Evolutionary conservation across 208 protist species (phyloP), one percentile per base, ranked within the genome.

Genomic region (Wallacemonas collosoma): DNA sequence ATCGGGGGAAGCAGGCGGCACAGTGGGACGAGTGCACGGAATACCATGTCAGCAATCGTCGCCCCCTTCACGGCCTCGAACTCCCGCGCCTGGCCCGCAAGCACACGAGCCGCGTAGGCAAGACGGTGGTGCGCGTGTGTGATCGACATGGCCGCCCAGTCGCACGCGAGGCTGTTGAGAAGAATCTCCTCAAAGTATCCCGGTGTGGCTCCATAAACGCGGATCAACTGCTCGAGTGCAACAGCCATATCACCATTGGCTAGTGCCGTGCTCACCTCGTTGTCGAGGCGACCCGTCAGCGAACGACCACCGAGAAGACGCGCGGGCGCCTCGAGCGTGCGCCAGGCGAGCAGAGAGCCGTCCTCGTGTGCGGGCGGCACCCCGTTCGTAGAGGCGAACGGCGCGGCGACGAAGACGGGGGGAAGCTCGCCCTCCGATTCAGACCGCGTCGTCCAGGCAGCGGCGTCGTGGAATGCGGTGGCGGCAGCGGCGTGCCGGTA

Each of bases 71-170:
- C 65, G 35, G 65, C 82, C 3, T 44, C 73, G 68, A 93, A 91
- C 45, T 76, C 71, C 2, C 55, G 40, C 2, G 83, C 88, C 39
- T 81, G 81, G 72, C 91, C 86, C 4, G 76, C 78, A 54, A 94
- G 84, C 63, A 74, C 50, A 43, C 92, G 87, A 38, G 71, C 63
- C 17, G 83, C 43, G 69, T 90, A 83, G 2, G 89, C 89, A 50
- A 94, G 73, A 38, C 81, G 82, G 71, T 96, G 92, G 57, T 96
- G 92, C 4, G 76, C 76, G 77, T 94, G 92, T 17, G 73, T 76
- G n/a, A 90, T 70, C 65, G 73, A 77, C 12, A 84, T 73, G 36
- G 88, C 86, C 3, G 85, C 88, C 79, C 89, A 83, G 69, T 93
- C 82, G 60, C 80, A 82, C 55, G 80, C 70, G 66, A 95, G 71